A percentile compares a stretch with the other conserved stretches of the same genome.
phyloP scores from a whole-genome alignment of 371 early-diverging fungal species.

The Apophysomyces elegans region DNA sequence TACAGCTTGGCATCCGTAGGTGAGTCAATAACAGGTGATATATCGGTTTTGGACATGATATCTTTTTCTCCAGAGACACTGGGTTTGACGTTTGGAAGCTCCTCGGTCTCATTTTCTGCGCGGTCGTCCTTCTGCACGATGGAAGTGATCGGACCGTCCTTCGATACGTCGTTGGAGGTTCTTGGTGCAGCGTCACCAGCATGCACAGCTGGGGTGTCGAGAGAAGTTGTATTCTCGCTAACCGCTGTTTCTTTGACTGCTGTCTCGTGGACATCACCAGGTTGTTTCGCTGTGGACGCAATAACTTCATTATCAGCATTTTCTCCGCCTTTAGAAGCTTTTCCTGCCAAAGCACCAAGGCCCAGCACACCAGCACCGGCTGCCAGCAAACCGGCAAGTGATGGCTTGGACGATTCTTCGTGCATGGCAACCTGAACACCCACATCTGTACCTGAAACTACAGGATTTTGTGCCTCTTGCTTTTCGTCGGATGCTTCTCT shows the following conservation, averaged over 20 bases:
- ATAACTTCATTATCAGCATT: neutral
- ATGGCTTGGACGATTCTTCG: neutral
- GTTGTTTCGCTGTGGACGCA: too few species aligned
- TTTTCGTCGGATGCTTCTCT: neutral
- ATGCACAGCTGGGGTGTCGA: neutral
- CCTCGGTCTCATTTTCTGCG: neutral
- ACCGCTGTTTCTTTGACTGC: neutral
- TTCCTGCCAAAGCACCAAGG: neutral
- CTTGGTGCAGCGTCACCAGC: neutral
- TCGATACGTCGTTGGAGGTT: too few species aligned
- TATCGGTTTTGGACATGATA: too few species aligned
- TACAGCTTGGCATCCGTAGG: slow-evolving; percentile 2
- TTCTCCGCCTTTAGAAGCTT: neutral
- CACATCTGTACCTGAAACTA: neutral
- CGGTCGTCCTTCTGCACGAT: neutral
- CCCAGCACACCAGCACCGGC: slow-evolving; percentile 1
- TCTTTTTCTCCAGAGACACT: neutral
- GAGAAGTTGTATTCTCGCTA: neutral
- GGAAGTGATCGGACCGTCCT: too few species aligned
- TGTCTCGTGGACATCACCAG: neutral
- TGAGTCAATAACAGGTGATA: neutral
- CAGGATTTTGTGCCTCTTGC: neutral
- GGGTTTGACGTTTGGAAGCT: neutral
- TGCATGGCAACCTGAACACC: neutral
- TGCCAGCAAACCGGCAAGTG: slow-evolving; percentile 1